These are phyloP conservation scores for Andrographis paniculata DNA, from an alignment of 305 asterid genomes.

Conservation along the genomic window DNA sequence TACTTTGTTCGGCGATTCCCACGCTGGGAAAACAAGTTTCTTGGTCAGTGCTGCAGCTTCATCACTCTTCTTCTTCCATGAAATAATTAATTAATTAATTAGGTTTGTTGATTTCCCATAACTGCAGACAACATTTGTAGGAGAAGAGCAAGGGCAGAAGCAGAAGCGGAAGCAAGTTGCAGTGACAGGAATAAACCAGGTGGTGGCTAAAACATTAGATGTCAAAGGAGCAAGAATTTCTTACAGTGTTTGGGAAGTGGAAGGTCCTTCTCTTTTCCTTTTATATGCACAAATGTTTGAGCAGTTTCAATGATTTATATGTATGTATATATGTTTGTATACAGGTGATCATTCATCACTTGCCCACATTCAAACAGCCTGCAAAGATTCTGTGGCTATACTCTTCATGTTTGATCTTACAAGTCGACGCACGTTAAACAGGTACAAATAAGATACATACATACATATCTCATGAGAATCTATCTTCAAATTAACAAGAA, in stretches of 20 bases:
- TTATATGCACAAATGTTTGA: neutral
- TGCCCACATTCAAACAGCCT: slow-evolving; percentile 79
- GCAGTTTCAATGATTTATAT: slow-evolving; percentile 12
- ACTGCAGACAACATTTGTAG: slow-evolving; percentile 63
- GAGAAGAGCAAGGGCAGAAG: slow-evolving; percentile 65
- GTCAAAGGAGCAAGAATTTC: slow-evolving; percentile 75
- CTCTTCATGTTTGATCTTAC: slow-evolving; percentile 88
- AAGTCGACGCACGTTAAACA: slow-evolving; percentile 52
- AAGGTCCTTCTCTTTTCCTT: slow-evolving; percentile 33
- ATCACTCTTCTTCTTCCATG: neutral
- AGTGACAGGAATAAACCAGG: slow-evolving; percentile 66
- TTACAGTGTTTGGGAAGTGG: slow-evolving; percentile 84
- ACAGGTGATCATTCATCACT: slow-evolving; percentile 55
- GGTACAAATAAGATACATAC: slow-evolving; percentile 14
- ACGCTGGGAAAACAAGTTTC: slow-evolving; percentile 86
- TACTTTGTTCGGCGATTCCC: slow-evolving; percentile 76
- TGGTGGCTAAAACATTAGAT: slow-evolving; percentile 59
- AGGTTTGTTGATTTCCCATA: neutral
- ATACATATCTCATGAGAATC: neutral
- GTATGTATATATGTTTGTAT: too few relatives aligned
- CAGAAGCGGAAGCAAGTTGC: too few relatives aligned
- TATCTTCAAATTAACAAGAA: neutral
- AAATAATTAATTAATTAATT: neutral
- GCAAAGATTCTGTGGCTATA: slow-evolving; percentile 85
- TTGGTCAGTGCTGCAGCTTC: slow-evolving; percentile 33